Conservation (phyloP, 169 alveolate species). For the Nephromyces sp. region DNA sequence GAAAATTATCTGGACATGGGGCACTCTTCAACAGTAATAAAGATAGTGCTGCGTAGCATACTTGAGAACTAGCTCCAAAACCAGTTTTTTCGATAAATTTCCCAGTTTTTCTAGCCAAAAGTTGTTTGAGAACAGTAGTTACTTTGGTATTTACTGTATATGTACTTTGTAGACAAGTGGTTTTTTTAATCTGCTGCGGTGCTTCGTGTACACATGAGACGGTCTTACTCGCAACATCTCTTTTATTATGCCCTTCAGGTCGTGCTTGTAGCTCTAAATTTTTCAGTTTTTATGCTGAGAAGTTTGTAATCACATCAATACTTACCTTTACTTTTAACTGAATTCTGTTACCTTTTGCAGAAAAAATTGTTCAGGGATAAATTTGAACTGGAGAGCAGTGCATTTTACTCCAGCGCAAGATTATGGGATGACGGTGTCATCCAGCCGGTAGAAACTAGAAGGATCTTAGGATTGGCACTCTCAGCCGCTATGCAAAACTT, state of each 20-base stretch:
- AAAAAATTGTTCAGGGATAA: slow-evolving; percentile 27
- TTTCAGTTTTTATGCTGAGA: too few species aligned
- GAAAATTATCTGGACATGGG: too few species aligned
- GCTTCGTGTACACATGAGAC: background rate
- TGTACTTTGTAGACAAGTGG: too few species aligned
- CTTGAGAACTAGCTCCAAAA: too few species aligned
- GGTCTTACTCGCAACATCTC: background rate
- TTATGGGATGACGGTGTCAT: slow-evolving; percentile 77
- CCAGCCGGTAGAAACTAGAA: slow-evolving; percentile 50
- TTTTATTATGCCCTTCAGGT: background rate
- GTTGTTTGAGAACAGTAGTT: too few species aligned
- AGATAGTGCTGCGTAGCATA: too few species aligned
- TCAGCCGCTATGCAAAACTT: slow-evolving; percentile 19
- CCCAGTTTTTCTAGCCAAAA: too few species aligned
- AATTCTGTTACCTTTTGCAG: slow-evolving; percentile 22
- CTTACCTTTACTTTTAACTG: background rate
- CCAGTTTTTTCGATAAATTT: too few species aligned
- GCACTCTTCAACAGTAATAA: too few species aligned
- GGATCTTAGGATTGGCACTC: slow-evolving; percentile 31
- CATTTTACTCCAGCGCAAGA: slow-evolving; percentile 58
- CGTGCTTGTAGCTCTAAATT: background rate
- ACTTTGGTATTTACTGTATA: too few species aligned
- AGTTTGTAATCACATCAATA: background rate
- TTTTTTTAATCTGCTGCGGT: too few species aligned
- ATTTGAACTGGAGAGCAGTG: too few species aligned